These are phyloP conservation scores for Beverwykella pulmonaria DNA, from an alignment of 495 filamentous ascomycete genomes.

Conservation along the genomic window DNA sequence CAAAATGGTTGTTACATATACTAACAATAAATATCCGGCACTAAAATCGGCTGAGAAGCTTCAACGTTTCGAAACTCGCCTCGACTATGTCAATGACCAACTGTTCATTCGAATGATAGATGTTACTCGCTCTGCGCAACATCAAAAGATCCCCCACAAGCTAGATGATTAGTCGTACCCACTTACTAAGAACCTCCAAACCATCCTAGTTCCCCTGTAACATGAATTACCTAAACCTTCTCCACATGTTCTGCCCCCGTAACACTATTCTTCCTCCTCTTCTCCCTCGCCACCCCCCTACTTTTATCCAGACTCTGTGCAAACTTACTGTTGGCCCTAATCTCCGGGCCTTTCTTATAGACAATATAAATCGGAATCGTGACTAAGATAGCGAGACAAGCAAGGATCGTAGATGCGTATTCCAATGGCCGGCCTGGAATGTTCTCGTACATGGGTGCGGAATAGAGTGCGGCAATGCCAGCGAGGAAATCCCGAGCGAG, in stretches of 20 bases:
- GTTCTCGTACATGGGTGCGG: slow-evolving; percentile 35
- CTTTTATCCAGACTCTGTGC: slow-evolving; percentile 41
- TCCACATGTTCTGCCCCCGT: neutral
- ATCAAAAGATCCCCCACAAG: no score
- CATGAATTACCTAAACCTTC: neutral
- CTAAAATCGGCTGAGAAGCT: no score
- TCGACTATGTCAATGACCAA: no score
- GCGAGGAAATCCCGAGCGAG: slow-evolving; percentile 40
- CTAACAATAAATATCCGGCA: no score
- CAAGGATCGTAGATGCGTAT: slow-evolving; percentile 53
- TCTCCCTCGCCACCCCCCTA: slow-evolving; percentile 17
- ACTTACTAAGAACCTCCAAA: neutral
- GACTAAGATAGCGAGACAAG: slow-evolving; percentile 49
- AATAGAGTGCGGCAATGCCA: slow-evolving; percentile 37
- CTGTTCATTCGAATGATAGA: no score
- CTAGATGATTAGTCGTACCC: no score
- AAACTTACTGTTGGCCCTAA: slow-evolving; percentile 53
- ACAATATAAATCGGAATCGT: slow-evolving; percentile 55
- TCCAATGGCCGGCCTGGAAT: slow-evolving; percentile 44
- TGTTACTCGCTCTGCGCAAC: no score
- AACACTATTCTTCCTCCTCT: slow-evolving; percentile 32
- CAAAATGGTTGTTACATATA: no score
- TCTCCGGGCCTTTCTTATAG: slow-evolving; percentile 55
- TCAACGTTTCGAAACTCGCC: no score
- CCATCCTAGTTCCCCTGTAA: neutral